Percentiles rank a stretch among this genome's conserved stretches.
Conservation (phyloP, 2,329 filamentous ascomycete genomes). For the Monosporascus cannonballus region DNA sequence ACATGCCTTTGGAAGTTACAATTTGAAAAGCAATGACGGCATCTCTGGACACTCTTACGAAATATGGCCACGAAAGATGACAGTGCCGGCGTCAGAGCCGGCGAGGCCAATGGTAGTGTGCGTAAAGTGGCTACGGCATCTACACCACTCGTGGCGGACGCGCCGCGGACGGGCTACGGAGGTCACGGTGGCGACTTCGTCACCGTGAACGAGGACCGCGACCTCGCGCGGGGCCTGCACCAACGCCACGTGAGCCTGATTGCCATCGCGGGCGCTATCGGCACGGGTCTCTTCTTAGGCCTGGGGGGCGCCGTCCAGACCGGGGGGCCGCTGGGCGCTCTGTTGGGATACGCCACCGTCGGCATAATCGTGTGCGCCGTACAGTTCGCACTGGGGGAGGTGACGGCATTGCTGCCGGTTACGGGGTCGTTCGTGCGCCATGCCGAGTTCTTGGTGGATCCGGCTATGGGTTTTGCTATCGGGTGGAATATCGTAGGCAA, state of each 20-base stretch:
- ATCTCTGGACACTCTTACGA: too few relatives aligned
- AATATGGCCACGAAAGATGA: too few relatives aligned
- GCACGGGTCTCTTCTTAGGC: slow-evolving; percentile 55
- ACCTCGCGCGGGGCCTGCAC: slow-evolving; percentile 42
- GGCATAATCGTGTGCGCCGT: slow-evolving; percentile 52
- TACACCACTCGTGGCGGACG: neutral
- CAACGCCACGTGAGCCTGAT: slow-evolving; percentile 57
- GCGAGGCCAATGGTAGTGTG: too few relatives aligned
- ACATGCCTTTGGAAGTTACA: too few relatives aligned
- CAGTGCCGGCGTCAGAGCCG: too few relatives aligned
- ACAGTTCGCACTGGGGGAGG: slow-evolving; percentile 54
- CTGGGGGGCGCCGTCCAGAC: slow-evolving; percentile 47
- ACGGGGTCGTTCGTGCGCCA: slow-evolving; percentile 58
- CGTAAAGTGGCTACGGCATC: too few relatives aligned
- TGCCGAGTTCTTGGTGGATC: slow-evolving; percentile 54
- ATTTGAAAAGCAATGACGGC: too few relatives aligned
- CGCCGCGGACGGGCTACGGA: neutral
- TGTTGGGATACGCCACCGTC: slow-evolving; percentile 49
- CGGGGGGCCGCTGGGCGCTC: slow-evolving; percentile 41
- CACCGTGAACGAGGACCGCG: slow-evolving; percentile 41
- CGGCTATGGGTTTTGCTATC: slow-evolving; percentile 50
- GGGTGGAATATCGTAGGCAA: slow-evolving; percentile 39
- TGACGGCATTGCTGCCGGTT: slow-evolving; percentile 55
- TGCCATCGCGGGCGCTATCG: slow-evolving; percentile 55
- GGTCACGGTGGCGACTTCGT: slow-evolving; percentile 37